phyloP scores from a whole-genome alignment of 202 grass and related monocot species.

The Cymbopogon flexuosus region DNA sequence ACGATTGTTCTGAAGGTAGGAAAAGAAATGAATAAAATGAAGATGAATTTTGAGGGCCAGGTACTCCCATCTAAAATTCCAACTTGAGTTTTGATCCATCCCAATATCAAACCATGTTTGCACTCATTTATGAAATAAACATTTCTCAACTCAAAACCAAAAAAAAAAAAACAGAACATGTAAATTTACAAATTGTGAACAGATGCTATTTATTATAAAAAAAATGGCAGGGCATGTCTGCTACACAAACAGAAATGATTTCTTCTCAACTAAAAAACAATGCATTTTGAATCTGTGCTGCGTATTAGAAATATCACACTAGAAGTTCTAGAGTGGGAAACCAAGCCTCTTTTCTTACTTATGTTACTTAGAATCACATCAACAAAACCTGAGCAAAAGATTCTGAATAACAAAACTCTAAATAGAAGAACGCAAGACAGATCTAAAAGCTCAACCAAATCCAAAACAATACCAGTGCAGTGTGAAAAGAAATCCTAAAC shows the following conservation, averaged over 20 bases:
- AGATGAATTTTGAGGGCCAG: background rate
- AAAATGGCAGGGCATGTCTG: background rate
- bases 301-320: background rate
- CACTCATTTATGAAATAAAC: background rate
- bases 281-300: slow-evolving; percentile 5
- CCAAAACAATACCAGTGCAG: background rate
- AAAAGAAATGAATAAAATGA: background rate
- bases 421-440: background rate
- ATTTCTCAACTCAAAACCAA: slow-evolving; percentile 1
- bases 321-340: background rate
- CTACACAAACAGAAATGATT: background rate
- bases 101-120: background rate
- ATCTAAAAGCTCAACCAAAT: slow-evolving; percentile 8
- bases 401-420: background rate
- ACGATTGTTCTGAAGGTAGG: background rate
- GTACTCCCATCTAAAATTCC: background rate
- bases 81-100: background rate
- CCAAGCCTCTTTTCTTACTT: background rate
- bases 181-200: background rate
- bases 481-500: background rate
- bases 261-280: background rate
- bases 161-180: background rate
- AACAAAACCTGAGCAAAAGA: background rate
- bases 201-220: background rate
- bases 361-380: background rate